Percentiles rank a stretch among this genome's conserved stretches.
These are phyloP conservation scores for Dissoconium aciculare DNA, from an alignment of 2,329 filamentous ascomycete genomes.

Conservation along the genomic window DNA sequence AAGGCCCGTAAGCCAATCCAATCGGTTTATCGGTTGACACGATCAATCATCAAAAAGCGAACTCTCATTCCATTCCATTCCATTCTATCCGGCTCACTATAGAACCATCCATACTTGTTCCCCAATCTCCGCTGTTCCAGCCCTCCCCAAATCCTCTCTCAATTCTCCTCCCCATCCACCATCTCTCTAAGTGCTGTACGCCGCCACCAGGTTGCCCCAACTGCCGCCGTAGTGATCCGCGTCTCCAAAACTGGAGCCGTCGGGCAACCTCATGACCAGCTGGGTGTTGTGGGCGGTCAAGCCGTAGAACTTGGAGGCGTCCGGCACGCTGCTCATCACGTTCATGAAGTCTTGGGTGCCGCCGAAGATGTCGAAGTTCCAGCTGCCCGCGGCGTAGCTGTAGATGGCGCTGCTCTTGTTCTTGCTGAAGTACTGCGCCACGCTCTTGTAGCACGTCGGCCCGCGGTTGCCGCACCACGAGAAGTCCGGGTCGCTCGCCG, in stretches of 20 bases:
- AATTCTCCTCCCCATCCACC: too few species aligned
- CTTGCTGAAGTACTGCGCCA: background rate
- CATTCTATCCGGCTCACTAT: too few species aligned
- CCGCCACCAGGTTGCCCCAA: constrained; percentile 7
- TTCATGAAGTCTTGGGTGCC: constrained; percentile 6
- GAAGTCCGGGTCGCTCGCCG: constrained; percentile 18
- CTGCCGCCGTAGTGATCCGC: constrained; percentile 5
- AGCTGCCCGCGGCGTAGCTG: constrained; percentile 25
- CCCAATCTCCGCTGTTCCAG: too few species aligned
- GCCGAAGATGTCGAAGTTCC: constrained; percentile 20
- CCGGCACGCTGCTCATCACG: constrained; percentile 4
- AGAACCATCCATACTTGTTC: too few species aligned
- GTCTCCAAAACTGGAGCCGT: constrained; percentile 6
- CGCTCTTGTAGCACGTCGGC: background rate
- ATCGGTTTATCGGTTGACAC: too few species aligned
- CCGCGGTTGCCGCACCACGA: background rate
- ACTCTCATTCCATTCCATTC: too few species aligned
- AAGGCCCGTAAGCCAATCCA: too few species aligned
- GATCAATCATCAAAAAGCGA: too few species aligned
- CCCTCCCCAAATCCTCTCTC: too few species aligned
- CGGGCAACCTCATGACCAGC: constrained; percentile 5
- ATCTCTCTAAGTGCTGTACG: too few species aligned
- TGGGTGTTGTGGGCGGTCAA: constrained; percentile 2
- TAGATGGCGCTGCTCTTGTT: constrained; percentile 17
- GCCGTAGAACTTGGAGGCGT: constrained; percentile 5